Evolutionary conservation across 176 grass and related monocot species (phyloP).

Genomic region (Poa pratensis): DNA sequence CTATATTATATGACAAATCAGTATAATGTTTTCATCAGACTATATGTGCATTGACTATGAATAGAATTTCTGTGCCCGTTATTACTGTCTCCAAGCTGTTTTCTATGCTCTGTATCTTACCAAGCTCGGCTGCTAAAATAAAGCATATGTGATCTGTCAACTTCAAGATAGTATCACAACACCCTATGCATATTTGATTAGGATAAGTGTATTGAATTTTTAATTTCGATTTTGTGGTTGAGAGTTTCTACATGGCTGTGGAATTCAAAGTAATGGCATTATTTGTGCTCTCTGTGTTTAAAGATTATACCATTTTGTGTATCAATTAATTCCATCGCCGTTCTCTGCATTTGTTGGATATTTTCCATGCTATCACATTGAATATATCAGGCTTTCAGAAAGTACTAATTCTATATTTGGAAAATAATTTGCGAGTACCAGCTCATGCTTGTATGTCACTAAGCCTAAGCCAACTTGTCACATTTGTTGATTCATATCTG

Average conservation of each 20-base stretch:
- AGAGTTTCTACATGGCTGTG: background rate
- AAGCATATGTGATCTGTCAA: background rate
- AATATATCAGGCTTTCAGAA: slow-evolving; percentile 2
- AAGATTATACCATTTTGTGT: background rate
- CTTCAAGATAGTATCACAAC: slow-evolving; percentile 20
- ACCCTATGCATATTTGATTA: background rate
- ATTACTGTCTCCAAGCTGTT: slow-evolving; percentile 9
- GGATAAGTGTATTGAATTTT: no score
- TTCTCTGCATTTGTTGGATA: background rate
- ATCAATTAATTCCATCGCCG: background rate
- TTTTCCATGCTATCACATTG: slow-evolving; percentile 8
- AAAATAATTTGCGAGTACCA: background rate
- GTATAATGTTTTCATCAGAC: slow-evolving; percentile 22
- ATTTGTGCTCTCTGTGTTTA: background rate
- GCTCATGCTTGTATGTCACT: slow-evolving; percentile 2
- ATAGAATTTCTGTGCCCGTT: background rate
- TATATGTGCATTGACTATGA: slow-evolving; percentile 21
- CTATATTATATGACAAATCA: slow-evolving; percentile 30
- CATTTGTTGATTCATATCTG: background rate
- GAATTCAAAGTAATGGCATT: slow-evolving; percentile 2
- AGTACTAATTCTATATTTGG: slow-evolving; percentile 18
- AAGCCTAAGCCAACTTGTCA: background rate
- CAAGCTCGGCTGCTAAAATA: background rate
- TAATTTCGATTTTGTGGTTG: background rate
- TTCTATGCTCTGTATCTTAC: slow-evolving; percentile 1